Evolutionary conservation across 495 filamentous ascomycete genomes (phyloP), one percentile per base, ranked within the genome.

Genomic region (Xanthoparmelia taractica): DNA sequence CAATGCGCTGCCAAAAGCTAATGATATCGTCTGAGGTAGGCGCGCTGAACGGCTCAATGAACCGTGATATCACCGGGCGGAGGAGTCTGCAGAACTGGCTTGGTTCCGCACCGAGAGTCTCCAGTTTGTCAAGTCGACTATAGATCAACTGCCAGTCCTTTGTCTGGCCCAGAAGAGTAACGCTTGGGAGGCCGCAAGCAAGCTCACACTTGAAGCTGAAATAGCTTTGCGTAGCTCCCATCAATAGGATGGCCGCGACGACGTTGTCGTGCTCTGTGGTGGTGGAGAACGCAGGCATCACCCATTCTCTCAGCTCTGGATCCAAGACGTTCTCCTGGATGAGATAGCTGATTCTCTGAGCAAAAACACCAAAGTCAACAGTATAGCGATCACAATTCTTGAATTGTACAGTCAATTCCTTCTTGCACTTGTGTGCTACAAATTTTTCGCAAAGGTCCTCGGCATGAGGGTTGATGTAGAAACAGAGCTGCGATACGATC

Each of bases 171-270:
- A 79, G 68, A 13, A 83, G 65, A 2, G 80, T 83, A 11, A 82
- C 78, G 3, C 73, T 74, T 18, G 82, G 79, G 8, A 84, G 67
- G 0, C 80, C 80, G 61, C 81, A 83, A 2, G 6, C 15, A 0
- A 67, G 15, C 7, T 2, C 10, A 23, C 50, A 61, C n/a, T 27
- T 63, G 52, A 72, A 80, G 4, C 10, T 37, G 61, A 80, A 79
- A 63, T 76, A 80, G 11, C 69, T 69, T 56, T 80, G 75, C 57
- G 77, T 45, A 0, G 69, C 68, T 3, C 71, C 74, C 78, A 78
- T 80, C 72, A 80, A 75, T 17, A 76, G 23, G 29, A 79, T 66
- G 3, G 72, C 61, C 2, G 71, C 72, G 12, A 76, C 70, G 10
- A 71, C 57, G 13, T 40, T 63, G 59, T 79, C 79, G 7, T 66